These are phyloP conservation scores for Pseudozyma hubeiensis DNA, from an alignment of 1,284 basidiomycete genomes.

Conservation along the genomic window DNA sequence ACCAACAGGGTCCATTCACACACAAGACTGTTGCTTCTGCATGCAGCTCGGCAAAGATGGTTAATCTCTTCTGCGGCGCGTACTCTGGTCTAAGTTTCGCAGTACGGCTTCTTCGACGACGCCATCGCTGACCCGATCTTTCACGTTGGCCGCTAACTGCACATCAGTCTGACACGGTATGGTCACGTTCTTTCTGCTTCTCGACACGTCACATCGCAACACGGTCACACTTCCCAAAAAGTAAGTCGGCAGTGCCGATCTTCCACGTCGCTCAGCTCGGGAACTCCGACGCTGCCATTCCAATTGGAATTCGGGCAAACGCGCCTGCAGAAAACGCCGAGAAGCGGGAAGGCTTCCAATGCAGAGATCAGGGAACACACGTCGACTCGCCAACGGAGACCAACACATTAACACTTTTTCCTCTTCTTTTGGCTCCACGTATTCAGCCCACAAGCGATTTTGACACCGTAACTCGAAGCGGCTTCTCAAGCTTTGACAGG, in stretches of 20 bases:
- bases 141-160: too few relatives aligned
- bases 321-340: not conserved
- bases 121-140: too few relatives aligned
- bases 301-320: not conserved
- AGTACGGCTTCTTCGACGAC: too few relatives aligned
- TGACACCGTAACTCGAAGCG: too few relatives aligned
- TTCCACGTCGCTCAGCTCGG: not conserved
- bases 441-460: not conserved
- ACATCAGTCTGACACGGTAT: too few relatives aligned
- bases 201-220: not conserved
- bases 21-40: not conserved
- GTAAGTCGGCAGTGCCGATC: not conserved
- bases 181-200: not conserved
- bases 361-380: not conserved
- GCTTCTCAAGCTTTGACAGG: too few relatives aligned
- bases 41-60: constrained; percentile 1
- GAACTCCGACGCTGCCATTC: not conserved
- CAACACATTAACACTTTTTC: not conserved
- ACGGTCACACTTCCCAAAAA: not conserved
- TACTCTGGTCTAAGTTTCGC: too few relatives aligned
- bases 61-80: too few relatives aligned
- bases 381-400: constrained; percentile 9
- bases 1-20: not conserved
- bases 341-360: constrained; percentile 6
- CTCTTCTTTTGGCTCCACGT: constrained; percentile 1